A percentile compares a stretch with the other conserved stretches of the same genome.
phyloP scores from a whole-genome alignment of 306 rosid genomes.

The apple (Malus domestica) region DNA sequence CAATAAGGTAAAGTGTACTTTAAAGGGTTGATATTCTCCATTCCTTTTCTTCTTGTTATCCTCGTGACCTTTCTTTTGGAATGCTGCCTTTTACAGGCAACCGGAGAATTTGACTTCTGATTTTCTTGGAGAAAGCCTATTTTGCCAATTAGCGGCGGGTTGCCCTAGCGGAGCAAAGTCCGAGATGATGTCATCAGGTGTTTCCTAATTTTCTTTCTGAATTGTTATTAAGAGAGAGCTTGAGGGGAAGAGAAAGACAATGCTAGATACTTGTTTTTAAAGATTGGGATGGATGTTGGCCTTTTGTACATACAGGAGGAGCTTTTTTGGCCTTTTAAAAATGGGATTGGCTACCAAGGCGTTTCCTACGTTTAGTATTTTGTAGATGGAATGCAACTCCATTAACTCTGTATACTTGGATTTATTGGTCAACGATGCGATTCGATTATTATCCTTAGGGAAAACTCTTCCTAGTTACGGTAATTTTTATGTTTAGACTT shows the following conservation, averaged over 20 bases:
- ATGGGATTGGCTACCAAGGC: slow-evolving; percentile 40
- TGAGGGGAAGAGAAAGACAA: slow-evolving; percentile 43
- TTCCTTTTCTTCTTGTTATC: background rate
- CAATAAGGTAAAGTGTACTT: slow-evolving; percentile 57
- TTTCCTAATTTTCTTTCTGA: slow-evolving; percentile 42
- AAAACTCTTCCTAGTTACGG: background rate
- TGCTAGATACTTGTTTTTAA: slow-evolving; percentile 26
- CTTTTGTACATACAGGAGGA: slow-evolving; percentile 73
- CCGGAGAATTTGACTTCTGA: slow-evolving; percentile 97
- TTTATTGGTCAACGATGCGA: slow-evolving; percentile 38
- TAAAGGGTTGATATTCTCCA: slow-evolving; percentile 5
- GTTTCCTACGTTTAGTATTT: slow-evolving; percentile 30
- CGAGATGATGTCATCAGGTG: slow-evolving; percentile 19
- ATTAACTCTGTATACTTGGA: slow-evolving; percentile 17
- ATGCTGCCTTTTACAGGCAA: slow-evolving; percentile 49
- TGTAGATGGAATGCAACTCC: slow-evolving; percentile 48
- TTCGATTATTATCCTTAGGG: background rate
- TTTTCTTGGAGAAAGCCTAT: slow-evolving; percentile 23
- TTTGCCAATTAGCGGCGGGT: slow-evolving; percentile 18
- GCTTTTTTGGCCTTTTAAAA: slow-evolving; percentile 48
- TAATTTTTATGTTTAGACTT: background rate
- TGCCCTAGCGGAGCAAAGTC: slow-evolving; percentile 28
- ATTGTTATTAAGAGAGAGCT: slow-evolving; percentile 45
- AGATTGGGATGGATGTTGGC: slow-evolving; percentile 58
- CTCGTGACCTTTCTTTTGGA: slow-evolving; percentile 8